Base-by-base conservation (phyloP, 371 early-diverging fungal genomes). In the Mortierella sp. region DNA sequence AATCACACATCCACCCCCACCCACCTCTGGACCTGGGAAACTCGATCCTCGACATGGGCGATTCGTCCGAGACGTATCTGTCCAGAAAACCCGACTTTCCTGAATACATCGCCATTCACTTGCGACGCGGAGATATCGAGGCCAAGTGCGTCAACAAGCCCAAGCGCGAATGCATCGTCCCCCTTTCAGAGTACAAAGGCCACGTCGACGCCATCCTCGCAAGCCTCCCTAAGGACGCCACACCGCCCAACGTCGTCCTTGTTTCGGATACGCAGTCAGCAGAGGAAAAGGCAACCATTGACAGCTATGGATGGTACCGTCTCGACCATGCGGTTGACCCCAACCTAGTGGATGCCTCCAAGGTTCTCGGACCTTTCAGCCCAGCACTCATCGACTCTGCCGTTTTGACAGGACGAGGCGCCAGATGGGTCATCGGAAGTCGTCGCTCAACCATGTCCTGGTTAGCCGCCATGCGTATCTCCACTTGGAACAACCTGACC, bases 261-360 rank as follows among this genome's bases (percentile, higher is more conserved):
- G 82, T 86, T 16, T 86, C 86, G 24, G 82, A 86, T 58, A 86
- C 86, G 14, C 58, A 80, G 42, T 79, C 77, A 19, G 82, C 71
- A 5, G 75, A 74, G 57, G 86, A 86, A 55, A 86, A 86, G 73
- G 16, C 57, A 31, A 78, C 70, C 50, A 82, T 86, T 58, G 86
- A 86, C 70, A 65, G 82, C 28, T 82, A 80, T 63, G 86, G 86
- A 75, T 86, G 82, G 86, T 86, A 82, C 70, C 82, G 86, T 24
- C 72, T 86, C 14, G 86, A 86, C 21, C 80, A 86, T 58, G 38
- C 71, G 0, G 14, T 73, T 3, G 78, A 86, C 34, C 54, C 70
- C 7, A 73, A 82, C 57, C 58, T 86, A 54, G 38, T 79, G 47
- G 78, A 80, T 31, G 82, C 82, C 3, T 73, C 82, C 65, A 74